Conservation (phyloP, 2,329 filamentous ascomycete genomes). For the Sclerotinia minor region DNA sequence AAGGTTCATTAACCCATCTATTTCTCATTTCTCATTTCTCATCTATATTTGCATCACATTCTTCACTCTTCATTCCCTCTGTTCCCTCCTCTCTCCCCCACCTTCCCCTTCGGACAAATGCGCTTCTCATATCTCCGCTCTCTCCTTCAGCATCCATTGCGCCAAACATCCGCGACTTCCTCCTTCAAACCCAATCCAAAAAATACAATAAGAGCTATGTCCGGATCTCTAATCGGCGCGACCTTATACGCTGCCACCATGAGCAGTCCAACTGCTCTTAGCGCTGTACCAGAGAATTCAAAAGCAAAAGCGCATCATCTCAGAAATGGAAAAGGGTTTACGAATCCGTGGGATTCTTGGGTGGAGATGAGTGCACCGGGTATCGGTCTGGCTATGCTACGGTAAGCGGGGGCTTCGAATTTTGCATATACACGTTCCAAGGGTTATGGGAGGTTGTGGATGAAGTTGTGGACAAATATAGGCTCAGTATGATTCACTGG, state of each 20-base stretch:
- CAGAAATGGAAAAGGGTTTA: conserved; percentile 54
- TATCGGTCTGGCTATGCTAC: conserved; percentile 45
- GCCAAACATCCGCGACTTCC: background rate
- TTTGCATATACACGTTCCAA: background rate
- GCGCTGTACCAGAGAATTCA: conserved; percentile 40
- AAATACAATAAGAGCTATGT: conserved; percentile 28
- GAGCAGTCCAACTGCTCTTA: conserved; percentile 33
- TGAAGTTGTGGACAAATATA: background rate
- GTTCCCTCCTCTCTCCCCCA: conserved; percentile 37
- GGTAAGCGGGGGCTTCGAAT: conserved; percentile 38
- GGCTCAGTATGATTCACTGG: too few species aligned
- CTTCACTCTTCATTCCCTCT: background rate
- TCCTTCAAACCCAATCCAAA: conserved; percentile 7
- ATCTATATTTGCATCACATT: background rate
- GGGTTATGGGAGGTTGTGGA: background rate
- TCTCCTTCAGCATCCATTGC: conserved; percentile 33
- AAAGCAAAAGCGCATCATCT: conserved; percentile 52
- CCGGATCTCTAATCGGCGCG: conserved; percentile 32
- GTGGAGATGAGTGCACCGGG: conserved; percentile 40
- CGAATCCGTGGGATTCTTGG: conserved; percentile 60
- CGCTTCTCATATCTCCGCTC: conserved; percentile 46
- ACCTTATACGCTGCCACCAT: conserved; percentile 36
- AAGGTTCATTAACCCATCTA: background rate
- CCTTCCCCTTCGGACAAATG: conserved; percentile 47
- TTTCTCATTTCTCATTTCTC: background rate